A percentile compares a stretch with the other conserved stretches of the same genome.
Conservation (phyloP, 495 filamentous ascomycete genomes). For the Penicillium coprophilum region DNA sequence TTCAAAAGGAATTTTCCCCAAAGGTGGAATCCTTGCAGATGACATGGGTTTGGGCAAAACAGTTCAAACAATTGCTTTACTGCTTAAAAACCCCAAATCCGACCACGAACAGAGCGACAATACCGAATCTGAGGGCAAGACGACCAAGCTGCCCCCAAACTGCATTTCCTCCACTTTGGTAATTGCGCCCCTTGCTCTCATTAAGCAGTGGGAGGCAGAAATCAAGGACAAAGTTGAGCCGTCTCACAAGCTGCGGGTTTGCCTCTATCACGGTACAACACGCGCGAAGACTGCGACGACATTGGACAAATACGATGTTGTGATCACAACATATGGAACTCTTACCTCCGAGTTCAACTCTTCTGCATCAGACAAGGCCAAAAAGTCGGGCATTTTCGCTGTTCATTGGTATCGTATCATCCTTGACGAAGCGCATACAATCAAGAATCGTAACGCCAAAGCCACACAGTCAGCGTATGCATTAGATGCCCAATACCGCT, state of each 20-base stretch:
- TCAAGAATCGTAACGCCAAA: conserved; percentile 97
- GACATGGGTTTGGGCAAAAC: conserved; percentile 98
- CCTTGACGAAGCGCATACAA: conserved; percentile 93
- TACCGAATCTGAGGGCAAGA: conserved; percentile 27
- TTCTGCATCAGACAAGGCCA: conserved; percentile 55
- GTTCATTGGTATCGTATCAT: conserved; percentile 94
- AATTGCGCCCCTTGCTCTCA: conserved; percentile 90
- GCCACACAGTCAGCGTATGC: conserved; percentile 84
- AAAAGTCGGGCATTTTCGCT: conserved; percentile 82
- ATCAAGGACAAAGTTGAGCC: conserved; percentile 73
- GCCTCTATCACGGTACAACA: conserved; percentile 83
- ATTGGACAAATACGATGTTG: conserved; percentile 84
- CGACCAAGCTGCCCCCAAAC: conserved; percentile 57
- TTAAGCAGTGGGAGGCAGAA: conserved; percentile 96
- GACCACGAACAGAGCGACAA: conserved; percentile 42
- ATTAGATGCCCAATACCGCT: conserved; percentile 78
- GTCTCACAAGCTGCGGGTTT: conserved; percentile 70
- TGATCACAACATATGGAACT: conserved; percentile 96
- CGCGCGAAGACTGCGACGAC: conserved; percentile 75
- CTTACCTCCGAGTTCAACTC: conserved; percentile 80
- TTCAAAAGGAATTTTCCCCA: conserved; percentile 70
- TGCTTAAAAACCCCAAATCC: conserved; percentile 79
- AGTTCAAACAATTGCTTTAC: conserved; percentile 80
- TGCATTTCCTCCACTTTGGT: conserved; percentile 82
- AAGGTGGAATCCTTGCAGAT: conserved; percentile 86